Percentiles rank a stretch among this genome's conserved stretches.
These are phyloP conservation scores for Metschnikowia amazonensis DNA, from an alignment of 805 yeast genomes.

Conservation along the genomic window DNA sequence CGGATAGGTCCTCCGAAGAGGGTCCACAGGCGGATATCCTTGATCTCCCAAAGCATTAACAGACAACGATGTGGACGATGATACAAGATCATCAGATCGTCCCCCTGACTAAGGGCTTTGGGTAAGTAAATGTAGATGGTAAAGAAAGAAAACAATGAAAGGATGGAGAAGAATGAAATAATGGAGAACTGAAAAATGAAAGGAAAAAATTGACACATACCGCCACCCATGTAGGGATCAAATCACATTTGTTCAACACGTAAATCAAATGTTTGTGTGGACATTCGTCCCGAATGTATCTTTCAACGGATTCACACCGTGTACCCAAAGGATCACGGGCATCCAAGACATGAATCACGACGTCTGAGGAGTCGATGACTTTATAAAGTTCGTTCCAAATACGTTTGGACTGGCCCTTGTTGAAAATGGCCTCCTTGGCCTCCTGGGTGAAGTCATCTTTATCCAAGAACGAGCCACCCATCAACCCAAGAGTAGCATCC, in stretches of 20 bases:
- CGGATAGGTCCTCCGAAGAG: slow-evolving; percentile 39
- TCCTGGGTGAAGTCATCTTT: slow-evolving; percentile 84
- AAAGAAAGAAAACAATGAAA: no score
- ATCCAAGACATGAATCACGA: slow-evolving; percentile 91
- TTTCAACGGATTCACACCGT: slow-evolving; percentile 88
- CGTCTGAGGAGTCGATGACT: slow-evolving; percentile 96
- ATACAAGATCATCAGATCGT: slow-evolving; percentile 36
- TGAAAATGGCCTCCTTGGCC: slow-evolving; percentile 93
- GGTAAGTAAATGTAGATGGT: slow-evolving; percentile 27
- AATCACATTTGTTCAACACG: slow-evolving; percentile 94
- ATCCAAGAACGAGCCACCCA: slow-evolving; percentile 58
- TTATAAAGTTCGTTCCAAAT: slow-evolving; percentile 97
- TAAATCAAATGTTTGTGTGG: slow-evolving; percentile 95
- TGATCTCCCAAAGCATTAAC: slow-evolving; percentile 97
- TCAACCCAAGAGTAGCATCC: slow-evolving; percentile 70
- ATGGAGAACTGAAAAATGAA: background rate
- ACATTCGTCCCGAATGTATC: slow-evolving; percentile 87
- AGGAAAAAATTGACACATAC: slow-evolving; percentile 55
- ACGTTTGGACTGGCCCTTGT: slow-evolving; percentile 96
- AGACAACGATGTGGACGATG: slow-evolving; percentile 54
- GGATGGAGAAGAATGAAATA: background rate
- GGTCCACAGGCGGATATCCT: slow-evolving; percentile 55
- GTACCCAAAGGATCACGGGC: slow-evolving; percentile 98
- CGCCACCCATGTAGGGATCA: slow-evolving; percentile 99
- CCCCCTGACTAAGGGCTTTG: slow-evolving; percentile 89